Conservation (phyloP, 83 land plant species). For the Picea abies region DNA sequence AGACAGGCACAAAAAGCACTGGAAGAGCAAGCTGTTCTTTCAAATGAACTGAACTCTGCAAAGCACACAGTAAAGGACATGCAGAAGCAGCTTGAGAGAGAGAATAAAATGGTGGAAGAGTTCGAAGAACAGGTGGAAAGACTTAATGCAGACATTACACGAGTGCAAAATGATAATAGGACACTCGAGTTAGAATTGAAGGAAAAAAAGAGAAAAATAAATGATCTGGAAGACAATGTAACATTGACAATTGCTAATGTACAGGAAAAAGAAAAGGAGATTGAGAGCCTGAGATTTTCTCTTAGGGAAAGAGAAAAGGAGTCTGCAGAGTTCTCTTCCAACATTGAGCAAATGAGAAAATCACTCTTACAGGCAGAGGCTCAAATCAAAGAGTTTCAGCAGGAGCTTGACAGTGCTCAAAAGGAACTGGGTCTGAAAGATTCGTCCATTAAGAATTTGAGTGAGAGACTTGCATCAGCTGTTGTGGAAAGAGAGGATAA, state of each 20-base stretch:
- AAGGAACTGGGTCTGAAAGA: slow-evolving; percentile 37
- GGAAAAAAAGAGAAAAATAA: slow-evolving; percentile 31
- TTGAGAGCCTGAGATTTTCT: slow-evolving; percentile 25
- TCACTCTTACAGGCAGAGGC: slow-evolving; percentile 26
- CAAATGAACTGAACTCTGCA: slow-evolving; percentile 38
- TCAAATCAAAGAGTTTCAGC: slow-evolving; percentile 28
- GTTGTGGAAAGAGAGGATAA: slow-evolving; percentile 30
- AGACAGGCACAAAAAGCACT: slow-evolving; percentile 38
- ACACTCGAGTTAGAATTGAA: slow-evolving; percentile 35
- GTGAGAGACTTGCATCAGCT: slow-evolving; percentile 28
- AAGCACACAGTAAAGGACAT: slow-evolving; percentile 28
- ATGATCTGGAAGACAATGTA: slow-evolving; percentile 38
- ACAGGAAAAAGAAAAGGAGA: slow-evolving; percentile 39
- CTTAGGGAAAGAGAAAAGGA: slow-evolving; percentile 45
- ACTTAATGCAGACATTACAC: slow-evolving; percentile 22
- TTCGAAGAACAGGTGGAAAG: slow-evolving; percentile 34
- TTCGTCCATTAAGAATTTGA: slow-evolving; percentile 29
- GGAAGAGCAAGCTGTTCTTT: slow-evolving; percentile 36
- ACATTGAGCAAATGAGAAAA: slow-evolving; percentile 25
- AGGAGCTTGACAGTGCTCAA: slow-evolving; percentile 24
- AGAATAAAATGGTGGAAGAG: slow-evolving; percentile 32
- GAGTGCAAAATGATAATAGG: slow-evolving; percentile 38
- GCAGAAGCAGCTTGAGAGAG: slow-evolving; percentile 36
- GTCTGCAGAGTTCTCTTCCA: slow-evolving; percentile 25
- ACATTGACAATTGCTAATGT: slow-evolving; percentile 37